Conservation (phyloP, 768 basidiomycete species). For the Pilatotrama ljubarskyi region DNA sequence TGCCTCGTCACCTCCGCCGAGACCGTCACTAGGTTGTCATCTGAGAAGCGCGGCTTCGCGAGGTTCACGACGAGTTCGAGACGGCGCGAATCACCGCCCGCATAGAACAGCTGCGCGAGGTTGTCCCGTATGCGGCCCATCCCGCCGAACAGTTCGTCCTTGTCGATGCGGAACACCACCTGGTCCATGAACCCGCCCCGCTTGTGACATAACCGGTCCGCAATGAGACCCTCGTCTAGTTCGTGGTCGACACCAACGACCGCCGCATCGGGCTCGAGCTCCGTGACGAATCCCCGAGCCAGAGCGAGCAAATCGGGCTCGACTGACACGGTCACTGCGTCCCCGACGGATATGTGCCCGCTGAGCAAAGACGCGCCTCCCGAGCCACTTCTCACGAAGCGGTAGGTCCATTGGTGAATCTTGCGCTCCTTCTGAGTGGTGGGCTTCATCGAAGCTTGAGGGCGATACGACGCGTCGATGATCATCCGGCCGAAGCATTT, state of each 20-base stretch:
- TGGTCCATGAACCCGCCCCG: conserved; percentile 21
- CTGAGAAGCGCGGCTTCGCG: conserved; percentile 61
- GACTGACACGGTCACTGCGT: conserved; percentile 84
- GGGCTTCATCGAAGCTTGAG: conserved; percentile 4
- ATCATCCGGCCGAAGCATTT: conserved; percentile 85
- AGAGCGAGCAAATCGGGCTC: conserved; percentile 86
- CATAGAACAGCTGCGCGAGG: conserved; percentile 85
- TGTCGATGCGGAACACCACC: conserved; percentile 83
- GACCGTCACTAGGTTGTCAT: conserved; percentile 32
- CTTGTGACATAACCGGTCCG: conserved; percentile 30
- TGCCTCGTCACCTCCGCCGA: conserved; percentile 19
- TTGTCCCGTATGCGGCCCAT: conserved; percentile 90
- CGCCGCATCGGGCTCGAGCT: conserved; percentile 62
- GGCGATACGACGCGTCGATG: conserved; percentile 47
- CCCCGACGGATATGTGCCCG: conserved; percentile 77
- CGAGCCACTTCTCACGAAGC: conserved; percentile 45
- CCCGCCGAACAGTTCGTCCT: conserved; percentile 85
- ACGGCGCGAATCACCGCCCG: conserved; percentile 65
- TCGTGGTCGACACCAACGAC: conserved; percentile 83
- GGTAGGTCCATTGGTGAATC: conserved; percentile 80
- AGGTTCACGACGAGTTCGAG: conserved; percentile 84
- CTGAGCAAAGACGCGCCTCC: conserved; percentile 52
- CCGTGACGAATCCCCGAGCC: conserved; percentile 79
- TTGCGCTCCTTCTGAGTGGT: conserved; percentile 41
- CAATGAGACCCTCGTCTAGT: conserved; percentile 53